These are phyloP conservation scores for Auriscalpium orientale DNA, from an alignment of 768 basidiomycete species.

Conservation along the genomic window DNA sequence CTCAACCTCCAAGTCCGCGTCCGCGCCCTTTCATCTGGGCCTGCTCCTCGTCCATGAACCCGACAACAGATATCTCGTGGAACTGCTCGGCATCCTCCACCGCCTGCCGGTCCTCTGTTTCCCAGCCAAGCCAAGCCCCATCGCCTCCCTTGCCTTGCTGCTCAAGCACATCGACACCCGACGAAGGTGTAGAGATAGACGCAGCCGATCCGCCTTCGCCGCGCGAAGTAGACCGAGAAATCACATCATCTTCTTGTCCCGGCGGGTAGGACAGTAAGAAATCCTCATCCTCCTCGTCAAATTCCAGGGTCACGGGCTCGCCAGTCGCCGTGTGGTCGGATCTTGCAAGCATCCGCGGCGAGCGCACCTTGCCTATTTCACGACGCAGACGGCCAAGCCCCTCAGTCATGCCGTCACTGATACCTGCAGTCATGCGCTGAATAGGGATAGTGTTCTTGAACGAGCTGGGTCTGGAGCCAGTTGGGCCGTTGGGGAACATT, in stretches of 20 bases:
- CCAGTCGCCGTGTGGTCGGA: slow-evolving; percentile 18
- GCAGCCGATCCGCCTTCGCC: slow-evolving; percentile 24
- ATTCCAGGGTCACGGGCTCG: slow-evolving; percentile 41
- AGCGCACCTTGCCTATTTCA: slow-evolving; percentile 46
- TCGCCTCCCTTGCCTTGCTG: slow-evolving; percentile 13
- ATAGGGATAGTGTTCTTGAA: slow-evolving; percentile 48
- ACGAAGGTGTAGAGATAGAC: slow-evolving; percentile 34
- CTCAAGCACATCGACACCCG: slow-evolving; percentile 23
- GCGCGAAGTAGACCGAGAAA: slow-evolving; percentile 17
- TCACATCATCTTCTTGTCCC: slow-evolving; percentile 15
- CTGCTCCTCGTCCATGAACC: slow-evolving; percentile 29
- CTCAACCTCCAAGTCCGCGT: not conserved
- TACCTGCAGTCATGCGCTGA: slow-evolving; percentile 39
- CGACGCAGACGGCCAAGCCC: slow-evolving; percentile 51
- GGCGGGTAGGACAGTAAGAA: slow-evolving; percentile 25
- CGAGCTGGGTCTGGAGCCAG: slow-evolving; percentile 31
- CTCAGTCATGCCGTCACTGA: slow-evolving; percentile 51
- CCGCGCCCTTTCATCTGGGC: slow-evolving; percentile 12
- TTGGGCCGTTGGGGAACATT: slow-evolving; percentile 70
- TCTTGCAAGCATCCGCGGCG: slow-evolving; percentile 30
- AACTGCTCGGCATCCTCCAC: slow-evolving; percentile 30
- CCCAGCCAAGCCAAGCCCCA: slow-evolving; percentile 24
- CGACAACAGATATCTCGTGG: slow-evolving; percentile 28
- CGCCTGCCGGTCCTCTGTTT: slow-evolving; percentile 21
- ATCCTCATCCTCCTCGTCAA: slow-evolving; percentile 66